Evolutionary conservation across 2,329 filamentous ascomycete species (phyloP).

Genomic region (Beauveria australis): DNA sequence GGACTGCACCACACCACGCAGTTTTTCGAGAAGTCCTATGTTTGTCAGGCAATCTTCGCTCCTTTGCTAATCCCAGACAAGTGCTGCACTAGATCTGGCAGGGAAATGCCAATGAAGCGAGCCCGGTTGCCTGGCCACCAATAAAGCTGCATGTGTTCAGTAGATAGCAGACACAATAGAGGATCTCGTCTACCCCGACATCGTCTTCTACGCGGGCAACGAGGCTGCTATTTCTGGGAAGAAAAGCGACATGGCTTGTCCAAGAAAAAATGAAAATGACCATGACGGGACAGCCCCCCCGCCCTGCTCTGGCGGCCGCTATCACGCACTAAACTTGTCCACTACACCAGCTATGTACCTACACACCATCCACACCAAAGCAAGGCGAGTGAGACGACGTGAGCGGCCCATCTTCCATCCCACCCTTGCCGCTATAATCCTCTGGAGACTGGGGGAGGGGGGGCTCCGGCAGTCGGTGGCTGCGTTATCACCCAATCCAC

Average conservation of each 20-base stretch:
- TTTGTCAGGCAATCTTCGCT: neutral
- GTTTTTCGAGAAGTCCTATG: no score
- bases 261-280: neutral
- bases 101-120: neutral
- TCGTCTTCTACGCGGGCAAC: neutral
- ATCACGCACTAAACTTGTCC: slow-evolving; percentile 1
- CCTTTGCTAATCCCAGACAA: slow-evolving; percentile 1
- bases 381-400: neutral
- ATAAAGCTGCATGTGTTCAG: neutral
- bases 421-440: slow-evolving; percentile 9
- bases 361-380: neutral
- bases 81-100: neutral
- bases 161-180: neutral
- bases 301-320: neutral
- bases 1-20: no score
- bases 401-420: neutral
- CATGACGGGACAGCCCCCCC: neutral
- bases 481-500: slow-evolving; percentile 12
- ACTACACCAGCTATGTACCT: no score
- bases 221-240: neutral
- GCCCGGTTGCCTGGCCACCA: neutral
- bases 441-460: slow-evolving; percentile 9
- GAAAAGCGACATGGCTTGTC: neutral
- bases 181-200: neutral
- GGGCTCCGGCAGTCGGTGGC: slow-evolving; percentile 3